Evolutionary conservation across 2,329 filamentous ascomycete species (phyloP).

Genomic region (Lomentospora prolificans): DNA sequence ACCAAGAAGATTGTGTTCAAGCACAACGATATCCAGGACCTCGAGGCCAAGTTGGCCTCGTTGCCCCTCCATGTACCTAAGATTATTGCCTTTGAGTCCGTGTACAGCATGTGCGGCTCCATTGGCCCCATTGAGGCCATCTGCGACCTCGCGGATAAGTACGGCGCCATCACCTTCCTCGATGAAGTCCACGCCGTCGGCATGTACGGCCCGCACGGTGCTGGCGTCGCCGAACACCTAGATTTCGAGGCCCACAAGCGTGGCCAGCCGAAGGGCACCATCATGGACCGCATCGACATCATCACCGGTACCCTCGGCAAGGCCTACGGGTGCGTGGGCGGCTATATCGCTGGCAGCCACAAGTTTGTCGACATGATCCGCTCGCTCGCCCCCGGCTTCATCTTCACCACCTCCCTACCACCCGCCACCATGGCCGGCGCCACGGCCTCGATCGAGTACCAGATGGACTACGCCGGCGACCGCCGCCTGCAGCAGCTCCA

Average conservation of each 20-base stretch:
- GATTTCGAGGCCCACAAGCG: constrained; percentile 80
- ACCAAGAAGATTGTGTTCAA: constrained; percentile 98
- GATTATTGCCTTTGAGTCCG: constrained; percentile 97
- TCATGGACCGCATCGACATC: constrained; percentile 95
- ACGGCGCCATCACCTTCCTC: constrained; percentile 92
- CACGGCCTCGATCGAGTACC: constrained; percentile 84
- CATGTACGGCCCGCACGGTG: constrained; percentile 95
- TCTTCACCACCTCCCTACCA: constrained; percentile 95
- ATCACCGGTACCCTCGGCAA: constrained; percentile 97
- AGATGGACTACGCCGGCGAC: constrained; percentile 76
- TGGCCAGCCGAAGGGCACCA: constrained; percentile 65
- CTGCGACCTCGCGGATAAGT: constrained; percentile 93
- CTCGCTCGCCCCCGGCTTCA: constrained; percentile 92
- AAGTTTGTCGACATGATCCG: constrained; percentile 87
- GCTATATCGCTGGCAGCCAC: constrained; percentile 86
- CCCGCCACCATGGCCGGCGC: constrained; percentile 96
- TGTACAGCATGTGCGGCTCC: constrained; percentile 98
- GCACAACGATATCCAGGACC: constrained; percentile 89
- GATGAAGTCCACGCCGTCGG: constrained; percentile 98
- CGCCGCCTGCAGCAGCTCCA: constrained; percentile 90
- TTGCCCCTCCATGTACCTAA: constrained; percentile 80
- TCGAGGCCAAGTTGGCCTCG: constrained; percentile 85
- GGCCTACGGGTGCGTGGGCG: constrained; percentile 94
- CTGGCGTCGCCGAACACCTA: constrained; percentile 93
- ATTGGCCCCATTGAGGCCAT: constrained; percentile 94